Conservation (phyloP, 2,329 filamentous ascomycete genomes). For the Cladosporium sp. region DNA sequence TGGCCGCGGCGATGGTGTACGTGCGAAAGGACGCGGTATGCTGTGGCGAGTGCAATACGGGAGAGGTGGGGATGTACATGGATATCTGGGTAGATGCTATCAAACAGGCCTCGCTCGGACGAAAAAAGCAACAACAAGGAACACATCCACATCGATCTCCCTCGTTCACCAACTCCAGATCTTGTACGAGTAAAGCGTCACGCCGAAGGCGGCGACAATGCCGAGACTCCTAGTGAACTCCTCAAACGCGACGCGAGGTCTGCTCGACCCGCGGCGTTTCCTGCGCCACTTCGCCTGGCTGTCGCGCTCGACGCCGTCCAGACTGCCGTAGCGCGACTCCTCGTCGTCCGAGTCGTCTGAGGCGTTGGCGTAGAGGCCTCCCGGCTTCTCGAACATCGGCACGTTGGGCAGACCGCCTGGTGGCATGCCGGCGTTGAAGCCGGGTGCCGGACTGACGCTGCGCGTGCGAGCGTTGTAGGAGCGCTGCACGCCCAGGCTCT, state of each 20-base stretch:
- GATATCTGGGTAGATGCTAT: too few relatives aligned
- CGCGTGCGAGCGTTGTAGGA: conserved; percentile 32
- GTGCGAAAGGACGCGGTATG: too few relatives aligned
- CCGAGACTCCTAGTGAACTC: conserved; percentile 62
- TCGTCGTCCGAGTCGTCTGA: conserved; percentile 27
- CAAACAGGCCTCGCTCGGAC: too few relatives aligned
- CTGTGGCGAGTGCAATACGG: too few relatives aligned
- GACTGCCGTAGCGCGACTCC: conserved; percentile 15
- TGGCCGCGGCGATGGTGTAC: too few relatives aligned
- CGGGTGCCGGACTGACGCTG: conserved; percentile 34
- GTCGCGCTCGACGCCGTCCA: conserved; percentile 28
- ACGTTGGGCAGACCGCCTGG: conserved; percentile 19
- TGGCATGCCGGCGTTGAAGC: conserved; percentile 27
- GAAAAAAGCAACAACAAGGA: not conserved
- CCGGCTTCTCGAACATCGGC: conserved; percentile 40
- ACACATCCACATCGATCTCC: too few relatives aligned
- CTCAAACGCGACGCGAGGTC: conserved; percentile 46
- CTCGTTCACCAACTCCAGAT: conserved; percentile 11
- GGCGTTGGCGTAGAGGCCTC: conserved; percentile 34
- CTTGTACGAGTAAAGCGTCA: not conserved
- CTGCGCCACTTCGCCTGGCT: conserved; percentile 25
- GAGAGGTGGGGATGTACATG: too few relatives aligned
- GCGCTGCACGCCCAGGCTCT: conserved; percentile 27
- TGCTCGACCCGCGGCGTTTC: conserved; percentile 30
- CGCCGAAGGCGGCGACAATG: conserved; percentile 44